Conservation (phyloP, 306 rosid species). For the Acacia confusa region DNA sequence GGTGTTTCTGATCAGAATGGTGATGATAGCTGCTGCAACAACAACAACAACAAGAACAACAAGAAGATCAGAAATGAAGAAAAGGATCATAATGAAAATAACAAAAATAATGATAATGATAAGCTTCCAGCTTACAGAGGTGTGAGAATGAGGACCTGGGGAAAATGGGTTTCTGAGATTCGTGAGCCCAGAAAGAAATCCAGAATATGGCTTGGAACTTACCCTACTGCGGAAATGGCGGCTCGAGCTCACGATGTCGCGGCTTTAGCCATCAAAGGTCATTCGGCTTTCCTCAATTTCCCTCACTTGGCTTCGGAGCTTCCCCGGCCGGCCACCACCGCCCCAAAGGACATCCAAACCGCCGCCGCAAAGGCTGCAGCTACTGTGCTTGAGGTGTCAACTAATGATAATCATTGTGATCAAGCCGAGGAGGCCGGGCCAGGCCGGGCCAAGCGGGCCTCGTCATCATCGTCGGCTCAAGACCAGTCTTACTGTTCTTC, state of each 20-base stretch:
- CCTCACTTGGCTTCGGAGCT: conserved; percentile 60
- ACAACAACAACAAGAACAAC: conserved; percentile 46
- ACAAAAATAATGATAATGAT: neutral
- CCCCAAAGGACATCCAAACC: conserved; percentile 89
- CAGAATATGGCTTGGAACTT: conserved; percentile 93
- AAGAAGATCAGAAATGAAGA: conserved; percentile 26
- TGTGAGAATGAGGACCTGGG: conserved; percentile 85
- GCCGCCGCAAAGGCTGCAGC: conserved; percentile 87
- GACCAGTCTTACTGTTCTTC: neutral
- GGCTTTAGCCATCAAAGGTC: conserved; percentile 79
- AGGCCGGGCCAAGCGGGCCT: conserved; percentile 24
- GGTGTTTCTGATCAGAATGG: neutral
- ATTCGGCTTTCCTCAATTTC: conserved; percentile 78
- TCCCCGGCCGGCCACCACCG: conserved; percentile 62
- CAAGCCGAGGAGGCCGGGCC: neutral
- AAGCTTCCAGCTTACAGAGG: conserved; percentile 74
- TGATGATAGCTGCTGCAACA: neutral
- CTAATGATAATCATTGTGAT: neutral
- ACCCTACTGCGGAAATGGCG: conserved; percentile 87
- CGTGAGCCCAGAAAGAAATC: conserved; percentile 91
- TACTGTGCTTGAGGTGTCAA: conserved; percentile 23
- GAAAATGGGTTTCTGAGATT: conserved; percentile 91
- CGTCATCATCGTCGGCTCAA: conserved; percentile 6
- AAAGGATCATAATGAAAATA: conserved; percentile 16
- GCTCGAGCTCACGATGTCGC: conserved; percentile 97